Conservation (phyloP, 169 alveolate species). For the Prorocentrum cordatum region DNA sequence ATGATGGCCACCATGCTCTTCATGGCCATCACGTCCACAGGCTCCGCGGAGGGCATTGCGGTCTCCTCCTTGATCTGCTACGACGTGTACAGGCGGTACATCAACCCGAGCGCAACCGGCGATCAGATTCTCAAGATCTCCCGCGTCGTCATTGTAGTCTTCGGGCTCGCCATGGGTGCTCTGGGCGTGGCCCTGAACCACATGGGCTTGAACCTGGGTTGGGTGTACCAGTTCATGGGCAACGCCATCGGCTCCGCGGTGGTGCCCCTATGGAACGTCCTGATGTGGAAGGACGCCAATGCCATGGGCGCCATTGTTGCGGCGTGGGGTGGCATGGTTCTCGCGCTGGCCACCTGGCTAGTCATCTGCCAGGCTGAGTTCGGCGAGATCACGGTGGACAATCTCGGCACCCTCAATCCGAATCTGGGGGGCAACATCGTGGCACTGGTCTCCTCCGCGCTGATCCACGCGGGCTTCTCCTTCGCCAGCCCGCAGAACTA, state of each 20-base stretch:
- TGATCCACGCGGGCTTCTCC: conserved; percentile 21
- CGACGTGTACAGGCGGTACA: conserved; percentile 4
- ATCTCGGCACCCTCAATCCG: conserved; percentile 1
- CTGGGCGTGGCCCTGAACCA: neutral
- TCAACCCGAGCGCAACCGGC: neutral
- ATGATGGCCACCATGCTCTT: conserved; percentile 43
- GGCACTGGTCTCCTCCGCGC: neutral
- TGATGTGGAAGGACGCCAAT: conserved; percentile 31
- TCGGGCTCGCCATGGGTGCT: neutral
- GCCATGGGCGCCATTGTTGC: conserved; percentile 3
- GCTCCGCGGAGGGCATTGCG: conserved; percentile 55
- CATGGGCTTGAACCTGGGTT: conserved; percentile 13
- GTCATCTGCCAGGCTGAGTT: neutral
- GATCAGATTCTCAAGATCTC: neutral
- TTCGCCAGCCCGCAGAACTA: conserved; percentile 14
- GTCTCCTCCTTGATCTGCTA: conserved; percentile 33
- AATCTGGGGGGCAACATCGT: conserved; percentile 28
- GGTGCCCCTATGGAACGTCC: neutral
- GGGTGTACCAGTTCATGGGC: conserved; percentile 7
- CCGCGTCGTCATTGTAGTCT: neutral
- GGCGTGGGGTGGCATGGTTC: conserved; percentile 34
- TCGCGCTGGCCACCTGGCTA: conserved; percentile 15
- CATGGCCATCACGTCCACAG: conserved; percentile 70
- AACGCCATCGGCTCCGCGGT: conserved; percentile 12
- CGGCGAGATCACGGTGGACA: conserved; percentile 33